phyloP scores from a whole-genome alignment of 225 moss, liverwort and hornwort species.

The Thuidium tamariscinum region DNA sequence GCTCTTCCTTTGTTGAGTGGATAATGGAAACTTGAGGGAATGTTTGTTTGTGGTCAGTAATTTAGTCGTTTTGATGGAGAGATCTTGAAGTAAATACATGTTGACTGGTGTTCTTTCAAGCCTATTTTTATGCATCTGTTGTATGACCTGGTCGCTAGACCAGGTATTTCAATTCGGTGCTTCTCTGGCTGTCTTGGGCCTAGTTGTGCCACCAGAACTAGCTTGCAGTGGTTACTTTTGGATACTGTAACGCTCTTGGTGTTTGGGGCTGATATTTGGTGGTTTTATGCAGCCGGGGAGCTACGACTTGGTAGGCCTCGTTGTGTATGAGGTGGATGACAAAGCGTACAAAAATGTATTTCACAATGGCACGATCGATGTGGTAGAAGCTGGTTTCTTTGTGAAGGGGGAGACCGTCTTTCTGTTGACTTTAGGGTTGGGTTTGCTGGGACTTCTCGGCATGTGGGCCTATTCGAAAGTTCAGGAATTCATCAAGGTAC shows the following conservation, averaged over 20 bases:
- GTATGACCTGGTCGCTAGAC: not conserved
- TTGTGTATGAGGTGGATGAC: constrained; percentile 60
- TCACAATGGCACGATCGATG: constrained; percentile 78
- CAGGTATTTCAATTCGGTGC: not conserved
- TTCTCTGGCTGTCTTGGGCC: not conserved
- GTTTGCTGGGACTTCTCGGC: constrained; percentile 64
- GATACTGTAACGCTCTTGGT: not conserved
- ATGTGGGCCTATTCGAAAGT: constrained; percentile 82
- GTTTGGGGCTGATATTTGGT: not conserved
- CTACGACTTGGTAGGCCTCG: constrained; percentile 71
- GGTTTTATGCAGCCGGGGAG: constrained; percentile 56
- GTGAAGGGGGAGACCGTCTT: constrained; percentile 93
- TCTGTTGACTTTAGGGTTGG: constrained; percentile 64
- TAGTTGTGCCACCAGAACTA: not conserved
- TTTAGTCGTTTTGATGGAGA: not conserved
- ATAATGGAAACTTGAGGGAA: not conserved
- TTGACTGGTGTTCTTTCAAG: not conserved
- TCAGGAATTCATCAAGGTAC: constrained; percentile 75
- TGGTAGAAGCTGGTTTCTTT: constrained; percentile 74
- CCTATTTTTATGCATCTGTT: not conserved
- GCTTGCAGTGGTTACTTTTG: not conserved
- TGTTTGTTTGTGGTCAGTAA: not conserved
- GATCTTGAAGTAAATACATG: not conserved
- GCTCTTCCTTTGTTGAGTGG: not conserved
- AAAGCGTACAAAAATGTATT: constrained; percentile 56